Base-by-base conservation (phyloP, 139 green algal genomes). In the Chlamydomonas applanata region DNA sequence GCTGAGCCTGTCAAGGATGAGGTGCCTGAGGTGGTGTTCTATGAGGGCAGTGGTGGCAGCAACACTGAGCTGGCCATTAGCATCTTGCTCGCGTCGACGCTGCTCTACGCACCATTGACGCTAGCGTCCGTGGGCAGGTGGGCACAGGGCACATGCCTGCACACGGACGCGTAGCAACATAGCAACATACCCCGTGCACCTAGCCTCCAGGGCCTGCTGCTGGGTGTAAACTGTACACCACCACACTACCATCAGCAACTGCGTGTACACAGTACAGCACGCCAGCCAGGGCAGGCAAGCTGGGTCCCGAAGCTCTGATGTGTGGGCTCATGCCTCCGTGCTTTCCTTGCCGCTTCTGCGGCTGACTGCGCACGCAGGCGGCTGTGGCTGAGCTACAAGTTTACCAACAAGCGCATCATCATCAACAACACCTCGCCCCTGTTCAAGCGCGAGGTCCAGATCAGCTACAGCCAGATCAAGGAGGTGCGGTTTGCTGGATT, bases 361-460 rank as follows among this genome's bases (percentile, higher is more conserved):
- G n/a, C n/a, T n/a, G n/a, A n/a, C n/a, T n/a, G n/a, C n/a, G n/a
- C n/a, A n/a, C 13, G 17, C 54, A 63, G 22, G 22, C 69, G 67
- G 27, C 20, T 77, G 4, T 80, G 73, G 79, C 46, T 80, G 30
- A 78, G 49, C 9, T 79, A 78, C 69, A 74, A 67, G 17, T 91
- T 94, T 76, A 94, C 89, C 9, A 86, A 93, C 82, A 91, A 89
- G 78, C 77, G 89, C 2, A 24, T 92, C 2, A 72, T 80, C 1
- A 80, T 92, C 49, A 77, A 33, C 22, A 90, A 89, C 79, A 90
- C 71, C 4, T 82, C 66, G 0, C 85, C 88, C 1, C 40, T 88
- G 13, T 82, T 89, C 60, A 80, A 84, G 59, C 69, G 72, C n/a
- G 74, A 82, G 53, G 68, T 84, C 13, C 74, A 88, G 49, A 56